Conservation (phyloP, 495 filamentous ascomycete genomes). For the Cercophora newfieldiana region DNA sequence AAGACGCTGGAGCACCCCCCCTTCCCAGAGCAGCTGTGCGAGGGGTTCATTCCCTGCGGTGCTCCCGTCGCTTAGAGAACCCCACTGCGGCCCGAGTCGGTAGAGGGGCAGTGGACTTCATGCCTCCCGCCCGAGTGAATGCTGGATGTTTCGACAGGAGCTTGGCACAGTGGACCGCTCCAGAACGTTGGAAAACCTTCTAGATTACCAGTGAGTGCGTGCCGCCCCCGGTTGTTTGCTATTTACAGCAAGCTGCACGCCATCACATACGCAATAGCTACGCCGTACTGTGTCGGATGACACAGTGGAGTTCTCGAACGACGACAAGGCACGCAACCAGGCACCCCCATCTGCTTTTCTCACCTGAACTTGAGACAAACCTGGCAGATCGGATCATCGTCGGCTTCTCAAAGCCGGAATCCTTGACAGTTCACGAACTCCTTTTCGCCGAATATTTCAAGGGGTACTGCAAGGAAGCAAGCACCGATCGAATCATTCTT, state of each 20-base stretch:
- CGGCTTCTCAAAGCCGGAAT: background rate
- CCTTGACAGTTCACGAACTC: background rate
- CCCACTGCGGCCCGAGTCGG: slow-evolving; percentile 4
- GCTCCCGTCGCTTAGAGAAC: background rate
- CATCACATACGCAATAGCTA: background rate
- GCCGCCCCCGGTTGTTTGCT: too few relatives aligned
- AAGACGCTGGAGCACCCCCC: background rate
- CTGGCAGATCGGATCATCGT: slow-evolving; percentile 1
- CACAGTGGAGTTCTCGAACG: background rate
- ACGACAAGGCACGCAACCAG: background rate
- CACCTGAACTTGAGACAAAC: slow-evolving; percentile 1
- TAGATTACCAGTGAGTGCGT: too few relatives aligned
- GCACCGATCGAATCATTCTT: background rate
- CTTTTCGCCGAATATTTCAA: background rate
- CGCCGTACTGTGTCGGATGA: background rate
- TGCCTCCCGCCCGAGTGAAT: background rate
- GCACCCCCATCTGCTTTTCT: too few relatives aligned
- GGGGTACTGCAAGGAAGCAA: background rate
- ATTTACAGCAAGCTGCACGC: background rate
- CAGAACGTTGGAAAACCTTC: background rate
- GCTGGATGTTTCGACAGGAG: background rate
- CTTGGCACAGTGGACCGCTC: background rate
- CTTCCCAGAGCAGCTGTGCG: background rate
- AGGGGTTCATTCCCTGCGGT: background rate
- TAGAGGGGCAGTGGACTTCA: background rate